These are phyloP conservation scores for Dothistroma pini DNA, from an alignment of 2,329 filamentous ascomycete genomes.

Conservation along the genomic window DNA sequence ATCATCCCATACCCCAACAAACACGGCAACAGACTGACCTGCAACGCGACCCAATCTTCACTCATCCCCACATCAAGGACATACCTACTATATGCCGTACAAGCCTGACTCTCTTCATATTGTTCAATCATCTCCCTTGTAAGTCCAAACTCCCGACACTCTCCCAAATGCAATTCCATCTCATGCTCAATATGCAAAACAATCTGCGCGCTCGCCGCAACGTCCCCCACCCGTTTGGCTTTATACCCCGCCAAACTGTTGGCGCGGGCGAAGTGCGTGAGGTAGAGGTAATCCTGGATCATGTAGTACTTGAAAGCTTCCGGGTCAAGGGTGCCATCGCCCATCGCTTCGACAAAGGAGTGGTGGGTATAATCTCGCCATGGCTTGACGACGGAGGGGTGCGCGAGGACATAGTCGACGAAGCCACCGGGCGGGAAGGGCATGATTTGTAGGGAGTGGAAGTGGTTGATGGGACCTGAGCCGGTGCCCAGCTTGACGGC, in stretches of 20 bases:
- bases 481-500: conserved; percentile 63
- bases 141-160: conserved; percentile 78
- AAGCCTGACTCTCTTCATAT: conserved; percentile 71
- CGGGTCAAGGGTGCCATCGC: conserved; percentile 67
- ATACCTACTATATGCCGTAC: conserved; percentile 74
- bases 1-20: conserved; percentile 84
- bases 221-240: conserved; percentile 67
- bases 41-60: conserved; percentile 82
- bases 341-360: conserved; percentile 74
- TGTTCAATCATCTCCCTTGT: conserved; percentile 67
- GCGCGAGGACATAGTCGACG: conserved; percentile 74
- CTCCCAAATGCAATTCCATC: conserved; percentile 74
- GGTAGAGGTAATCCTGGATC: conserved; percentile 86
- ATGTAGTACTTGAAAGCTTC: conserved; percentile 85
- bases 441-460: conserved; percentile 65
- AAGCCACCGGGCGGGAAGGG: conserved; percentile 74
- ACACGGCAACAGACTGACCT: conserved; percentile 80
- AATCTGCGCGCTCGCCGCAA: conserved; percentile 66
- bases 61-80: conserved; percentile 85
- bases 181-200: conserved; percentile 75
- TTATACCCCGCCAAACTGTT: conserved; percentile 86
- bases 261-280: conserved; percentile 82
- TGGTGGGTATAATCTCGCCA: conserved; percentile 80
- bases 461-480: conserved; percentile 72
- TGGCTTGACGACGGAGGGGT: conserved; percentile 66